Evolutionary conservation across 1,139 yeast genomes (phyloP), one percentile per base, ranked within the genome.

Genomic region (Taphrina pruni): DNA sequence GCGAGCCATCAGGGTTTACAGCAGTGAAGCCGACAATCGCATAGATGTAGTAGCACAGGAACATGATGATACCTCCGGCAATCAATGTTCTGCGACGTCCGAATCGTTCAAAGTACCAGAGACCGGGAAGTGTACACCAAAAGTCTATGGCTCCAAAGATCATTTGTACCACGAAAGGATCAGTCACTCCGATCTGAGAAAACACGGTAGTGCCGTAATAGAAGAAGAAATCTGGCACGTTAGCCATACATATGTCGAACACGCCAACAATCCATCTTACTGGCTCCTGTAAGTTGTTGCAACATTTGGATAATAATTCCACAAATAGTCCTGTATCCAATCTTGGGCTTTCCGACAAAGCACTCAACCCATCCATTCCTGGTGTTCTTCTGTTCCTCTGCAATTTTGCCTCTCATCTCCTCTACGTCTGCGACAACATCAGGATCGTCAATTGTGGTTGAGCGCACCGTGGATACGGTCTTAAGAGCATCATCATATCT

Each of bases 261-360:
- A 26, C 32, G 32, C 32, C 32, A 26, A 26, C 32, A 26, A 4
- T 26, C 4, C 32, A 35, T 45, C 43, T 39, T 36, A 51, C 56
- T 86, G 70, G 85, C 81, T 81, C 89, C 89, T 66, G 88, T 85
- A 79, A 86, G 82, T 78, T 86, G 89, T 78, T 86, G 88, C 81
- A 86, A 83, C 75, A 85, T 84, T 75, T 81, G 83, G 54, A 81
- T 70, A 55, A 79, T 77, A 55, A 81, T 76, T 75, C 82, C 83
- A 20, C 81, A 77, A 65, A 80, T 73, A 45, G 81, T 77, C 75
- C 82, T 79, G 69, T 77, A 76, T 62, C 75, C 65, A 71, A 77
- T 79, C 41, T 65, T 64, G 71, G 74, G 68, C n/a, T 66, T 66
- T 21, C 71, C 73, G 45, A 66, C 60, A 66, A 65, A 73, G 70